Evolutionary conservation across 2,329 filamentous ascomycete species (phyloP).

Genomic region (Aspergillus puulaauensis): DNA sequence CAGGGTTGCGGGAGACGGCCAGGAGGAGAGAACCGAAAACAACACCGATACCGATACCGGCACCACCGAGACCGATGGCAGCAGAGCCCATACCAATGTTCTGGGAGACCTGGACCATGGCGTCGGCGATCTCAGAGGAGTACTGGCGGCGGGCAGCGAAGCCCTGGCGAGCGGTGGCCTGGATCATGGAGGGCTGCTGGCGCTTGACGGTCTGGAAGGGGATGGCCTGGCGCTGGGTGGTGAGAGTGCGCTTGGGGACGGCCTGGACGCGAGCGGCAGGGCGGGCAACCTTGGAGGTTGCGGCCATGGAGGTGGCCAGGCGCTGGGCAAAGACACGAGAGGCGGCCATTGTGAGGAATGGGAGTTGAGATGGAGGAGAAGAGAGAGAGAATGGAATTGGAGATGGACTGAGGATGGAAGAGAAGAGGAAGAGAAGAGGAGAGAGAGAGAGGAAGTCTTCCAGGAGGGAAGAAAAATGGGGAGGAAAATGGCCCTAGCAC

Average conservation of each 20-base stretch:
- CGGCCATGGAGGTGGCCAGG: slow-evolving; percentile 64
- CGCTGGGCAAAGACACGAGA: slow-evolving; percentile 75
- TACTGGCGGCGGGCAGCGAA: slow-evolving; percentile 65
- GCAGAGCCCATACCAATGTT: slow-evolving; percentile 87
- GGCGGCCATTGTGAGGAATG: slow-evolving; percentile 72
- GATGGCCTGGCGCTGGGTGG: slow-evolving; percentile 42
- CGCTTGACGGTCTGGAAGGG: slow-evolving; percentile 75
- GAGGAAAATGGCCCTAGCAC: slow-evolving; percentile 28
- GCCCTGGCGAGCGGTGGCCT: slow-evolving; percentile 64
- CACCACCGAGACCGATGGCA: slow-evolving; percentile 78
- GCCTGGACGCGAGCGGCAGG: slow-evolving; percentile 67
- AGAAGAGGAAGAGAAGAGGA: slow-evolving; percentile 23
- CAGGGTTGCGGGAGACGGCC: slow-evolving; percentile 90
- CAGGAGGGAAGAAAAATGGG: slow-evolving; percentile 34
- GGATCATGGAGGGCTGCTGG: slow-evolving; percentile 67
- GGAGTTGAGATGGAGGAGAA: slow-evolving; percentile 15
- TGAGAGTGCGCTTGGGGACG: slow-evolving; percentile 70
- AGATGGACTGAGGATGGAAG: slow-evolving; percentile 22
- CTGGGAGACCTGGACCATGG: slow-evolving; percentile 87
- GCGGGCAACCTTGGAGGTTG: slow-evolving; percentile 78
- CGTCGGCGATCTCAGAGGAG: slow-evolving; percentile 81
- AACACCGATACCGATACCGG: slow-evolving; percentile 80
- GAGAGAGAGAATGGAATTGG: slow-evolving; percentile 21
- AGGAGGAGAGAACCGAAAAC: slow-evolving; percentile 89
- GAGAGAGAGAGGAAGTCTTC: slow-evolving; percentile 30